Conservation (phyloP, 2,329 filamentous ascomycete genomes). For the Hypomyces rosellus region DNA sequence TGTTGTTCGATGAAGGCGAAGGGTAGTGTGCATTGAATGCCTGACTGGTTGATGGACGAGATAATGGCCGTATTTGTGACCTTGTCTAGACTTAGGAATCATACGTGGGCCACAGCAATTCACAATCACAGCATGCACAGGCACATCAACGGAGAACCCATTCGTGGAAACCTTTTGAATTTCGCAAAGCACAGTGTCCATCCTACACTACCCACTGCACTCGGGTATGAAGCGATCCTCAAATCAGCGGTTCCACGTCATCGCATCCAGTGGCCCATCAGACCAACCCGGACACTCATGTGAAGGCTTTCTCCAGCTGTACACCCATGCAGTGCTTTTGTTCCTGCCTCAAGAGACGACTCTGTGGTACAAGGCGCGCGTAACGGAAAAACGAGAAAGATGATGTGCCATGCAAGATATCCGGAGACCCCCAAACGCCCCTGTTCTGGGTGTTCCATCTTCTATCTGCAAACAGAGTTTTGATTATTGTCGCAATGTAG, state of each 20-base stretch:
- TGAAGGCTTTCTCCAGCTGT: conserved; percentile 53
- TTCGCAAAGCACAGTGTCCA: conserved; percentile 52
- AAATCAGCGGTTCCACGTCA: conserved; percentile 57
- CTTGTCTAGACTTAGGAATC: too few relatives aligned
- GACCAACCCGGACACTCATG: conserved; percentile 46
- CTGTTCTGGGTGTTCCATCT: conserved; percentile 60
- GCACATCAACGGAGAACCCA: background rate
- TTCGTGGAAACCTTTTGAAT: conserved; percentile 51
- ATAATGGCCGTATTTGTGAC: too few relatives aligned
- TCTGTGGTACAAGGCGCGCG: conserved; percentile 40
- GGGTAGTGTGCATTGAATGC: too few relatives aligned
- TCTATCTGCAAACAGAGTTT: conserved; percentile 57
- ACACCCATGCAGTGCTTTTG: conserved; percentile 48
- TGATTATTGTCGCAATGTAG: conserved; percentile 40
- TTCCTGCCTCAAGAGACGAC: conserved; percentile 35
- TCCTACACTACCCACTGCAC: conserved; percentile 42
- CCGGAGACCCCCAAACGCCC: conserved; percentile 73
- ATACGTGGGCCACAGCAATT: too few relatives aligned
- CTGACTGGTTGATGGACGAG: too few relatives aligned
- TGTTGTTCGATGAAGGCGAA: too few relatives aligned
- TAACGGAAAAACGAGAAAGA: conserved; percentile 42
- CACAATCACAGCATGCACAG: too few relatives aligned
- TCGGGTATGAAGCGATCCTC: conserved; percentile 58
- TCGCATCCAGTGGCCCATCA: conserved; percentile 40
- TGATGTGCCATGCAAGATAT: conserved; percentile 68